Conservation (phyloP, 495 filamentous ascomycete species). For the Tuber magnatum region DNA sequence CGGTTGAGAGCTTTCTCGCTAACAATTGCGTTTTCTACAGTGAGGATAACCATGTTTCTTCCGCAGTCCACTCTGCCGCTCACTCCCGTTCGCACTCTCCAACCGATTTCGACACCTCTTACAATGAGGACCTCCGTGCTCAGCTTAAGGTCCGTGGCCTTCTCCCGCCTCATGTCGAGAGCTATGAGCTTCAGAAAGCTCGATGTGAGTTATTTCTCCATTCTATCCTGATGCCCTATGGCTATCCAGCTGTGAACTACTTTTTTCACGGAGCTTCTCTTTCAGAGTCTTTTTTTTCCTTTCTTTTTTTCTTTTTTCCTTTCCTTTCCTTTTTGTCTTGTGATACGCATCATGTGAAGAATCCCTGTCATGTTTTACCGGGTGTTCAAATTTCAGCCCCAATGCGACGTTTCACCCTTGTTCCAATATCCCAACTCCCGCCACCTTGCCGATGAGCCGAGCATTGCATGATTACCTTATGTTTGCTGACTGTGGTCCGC, state of each 20-base stretch:
- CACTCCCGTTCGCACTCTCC: conserved; percentile 33
- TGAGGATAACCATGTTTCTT: conserved; percentile 8
- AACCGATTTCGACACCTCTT: conserved; percentile 52
- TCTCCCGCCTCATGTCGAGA: conserved; percentile 63
- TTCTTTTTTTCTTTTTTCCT: no score
- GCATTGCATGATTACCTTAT: background rate
- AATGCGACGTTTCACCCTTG: conserved; percentile 14
- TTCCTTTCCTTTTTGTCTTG: no score
- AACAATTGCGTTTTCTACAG: background rate
- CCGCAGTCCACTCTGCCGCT: conserved; percentile 21
- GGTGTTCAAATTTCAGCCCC: conserved; percentile 29
- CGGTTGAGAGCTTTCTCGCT: conserved; percentile 4
- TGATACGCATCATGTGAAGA: background rate
- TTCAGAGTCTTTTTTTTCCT: background rate
- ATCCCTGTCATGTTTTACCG: conserved; percentile 23
- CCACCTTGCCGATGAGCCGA: background rate
- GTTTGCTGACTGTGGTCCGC: conserved; percentile 21
- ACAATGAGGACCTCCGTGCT: conserved; percentile 58
- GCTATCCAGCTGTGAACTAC: background rate
- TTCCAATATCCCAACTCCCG: background rate
- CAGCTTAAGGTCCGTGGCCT: conserved; percentile 65
- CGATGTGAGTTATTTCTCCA: conserved; percentile 50
- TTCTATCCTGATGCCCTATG: background rate
- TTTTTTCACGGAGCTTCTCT: conserved; percentile 7
- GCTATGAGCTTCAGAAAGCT: conserved; percentile 59